A percentile compares a stretch with the other conserved stretches of the same genome.
phyloP scores from a whole-genome alignment of 106 monocot genomes.

The Posidonia australis region DNA sequence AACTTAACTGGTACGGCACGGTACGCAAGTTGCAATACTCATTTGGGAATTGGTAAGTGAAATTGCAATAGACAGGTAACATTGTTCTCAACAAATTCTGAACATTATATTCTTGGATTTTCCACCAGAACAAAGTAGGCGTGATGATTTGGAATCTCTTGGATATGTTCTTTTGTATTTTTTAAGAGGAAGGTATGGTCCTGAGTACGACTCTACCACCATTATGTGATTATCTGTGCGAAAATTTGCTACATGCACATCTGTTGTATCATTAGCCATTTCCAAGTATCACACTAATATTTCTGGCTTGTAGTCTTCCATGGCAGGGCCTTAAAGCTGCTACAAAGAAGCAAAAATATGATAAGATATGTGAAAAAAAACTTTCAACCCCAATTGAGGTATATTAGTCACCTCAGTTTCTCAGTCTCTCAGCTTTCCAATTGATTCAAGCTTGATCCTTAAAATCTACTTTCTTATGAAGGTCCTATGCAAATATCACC shows the following conservation, averaged over 20 bases:
- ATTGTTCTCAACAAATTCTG: not conserved
- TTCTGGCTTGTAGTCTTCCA: conserved; percentile 37
- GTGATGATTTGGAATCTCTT: conserved; percentile 95
- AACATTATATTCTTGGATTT: not conserved
- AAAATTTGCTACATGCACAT: not conserved
- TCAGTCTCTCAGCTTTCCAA: not conserved
- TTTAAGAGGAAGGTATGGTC: conserved; percentile 68
- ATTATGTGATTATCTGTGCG: not conserved
- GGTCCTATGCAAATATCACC: conserved; percentile 84
- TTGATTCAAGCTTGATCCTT: not conserved
- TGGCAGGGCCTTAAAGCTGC: conserved; percentile 99
- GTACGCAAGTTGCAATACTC: conserved; percentile 92
- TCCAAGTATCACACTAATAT: not conserved
- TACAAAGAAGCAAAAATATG: conserved; percentile 95
- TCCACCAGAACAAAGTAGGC: conserved; percentile 78
- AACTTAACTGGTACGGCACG: conserved; percentile 84
- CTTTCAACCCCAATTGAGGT: conserved; percentile 95
- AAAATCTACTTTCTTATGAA: conserved; percentile 8
- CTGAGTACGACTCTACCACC: not conserved
- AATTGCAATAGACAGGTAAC: not conserved
- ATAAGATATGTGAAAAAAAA: conserved; percentile 95
- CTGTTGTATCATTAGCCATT: not conserved
- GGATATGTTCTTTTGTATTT: conserved; percentile 97
- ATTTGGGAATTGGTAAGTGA: conserved; percentile 78
- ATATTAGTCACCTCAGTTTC: conserved; percentile 1